Conservation (phyloP, 495 filamentous ascomycete genomes). For the Podospora anserina region DNA sequence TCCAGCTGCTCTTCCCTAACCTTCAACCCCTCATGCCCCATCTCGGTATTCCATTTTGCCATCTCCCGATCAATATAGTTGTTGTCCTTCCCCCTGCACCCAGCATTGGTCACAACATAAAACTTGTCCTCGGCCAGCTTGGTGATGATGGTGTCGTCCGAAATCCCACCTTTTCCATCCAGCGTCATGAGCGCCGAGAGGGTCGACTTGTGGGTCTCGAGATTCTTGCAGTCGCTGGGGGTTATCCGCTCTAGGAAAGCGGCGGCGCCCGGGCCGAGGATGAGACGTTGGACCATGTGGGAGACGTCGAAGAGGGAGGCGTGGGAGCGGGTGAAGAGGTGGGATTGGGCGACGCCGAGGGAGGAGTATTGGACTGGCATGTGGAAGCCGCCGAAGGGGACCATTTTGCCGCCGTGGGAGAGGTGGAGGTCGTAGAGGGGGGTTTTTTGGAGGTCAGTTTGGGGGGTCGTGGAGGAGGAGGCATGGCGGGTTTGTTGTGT, state of each 20-base stretch:
- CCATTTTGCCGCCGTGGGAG: conserved; percentile 81
- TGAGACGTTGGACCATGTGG: conserved; percentile 67
- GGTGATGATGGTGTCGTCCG: conserved; percentile 90
- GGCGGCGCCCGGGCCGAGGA: conserved; percentile 74
- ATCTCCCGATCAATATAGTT: conserved; percentile 68
- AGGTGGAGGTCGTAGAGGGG: conserved; percentile 82
- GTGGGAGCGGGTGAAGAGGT: conserved; percentile 81
- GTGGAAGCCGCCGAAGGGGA: conserved; percentile 87
- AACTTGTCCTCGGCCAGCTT: conserved; percentile 64
- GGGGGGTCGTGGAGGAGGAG: conserved; percentile 35
- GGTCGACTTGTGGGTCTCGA: conserved; percentile 57
- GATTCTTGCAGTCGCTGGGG: conserved; percentile 57
- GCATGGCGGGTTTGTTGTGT: conserved; percentile 17
- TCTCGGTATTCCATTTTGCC: conserved; percentile 55
- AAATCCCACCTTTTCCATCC: conserved; percentile 73
- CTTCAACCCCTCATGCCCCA: conserved; percentile 51
- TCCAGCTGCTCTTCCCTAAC: conserved; percentile 57
- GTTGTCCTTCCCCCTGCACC: conserved; percentile 80
- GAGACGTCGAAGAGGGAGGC: conserved; percentile 86
- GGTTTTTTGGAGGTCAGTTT: conserved; percentile 57
- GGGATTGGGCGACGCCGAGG: conserved; percentile 71
- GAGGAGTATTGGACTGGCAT: conserved; percentile 90
- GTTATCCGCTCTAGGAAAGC: conserved; percentile 77
- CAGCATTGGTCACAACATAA: conserved; percentile 97
- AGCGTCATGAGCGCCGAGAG: conserved; percentile 77